Conservation (phyloP, 2,329 filamentous ascomycete species). For the Cryphonectria nitschkei region DNA sequence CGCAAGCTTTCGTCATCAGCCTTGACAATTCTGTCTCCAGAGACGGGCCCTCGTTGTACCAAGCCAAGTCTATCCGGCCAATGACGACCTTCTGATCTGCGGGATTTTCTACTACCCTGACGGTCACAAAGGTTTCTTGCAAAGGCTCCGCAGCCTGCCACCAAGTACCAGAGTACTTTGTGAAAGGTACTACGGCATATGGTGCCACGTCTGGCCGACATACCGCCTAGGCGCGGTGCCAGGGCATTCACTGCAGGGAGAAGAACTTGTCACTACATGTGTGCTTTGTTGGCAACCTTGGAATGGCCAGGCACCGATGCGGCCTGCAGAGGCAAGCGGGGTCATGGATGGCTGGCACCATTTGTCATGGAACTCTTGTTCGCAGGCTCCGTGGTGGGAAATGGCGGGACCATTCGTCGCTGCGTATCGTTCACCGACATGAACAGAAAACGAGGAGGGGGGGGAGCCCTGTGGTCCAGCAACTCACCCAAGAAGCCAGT, state of each 20-base stretch:
- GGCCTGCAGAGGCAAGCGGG: background rate
- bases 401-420: background rate
- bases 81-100: conserved; percentile 20
- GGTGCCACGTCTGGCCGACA: background rate
- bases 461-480: background rate
- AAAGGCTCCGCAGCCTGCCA: background rate
- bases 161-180: background rate
- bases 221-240: background rate
- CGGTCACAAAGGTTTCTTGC: background rate
- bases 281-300: conserved; percentile 3
- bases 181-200: background rate
- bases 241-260: background rate
- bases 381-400: background rate
- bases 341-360: background rate
- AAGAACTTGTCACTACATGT: background rate
- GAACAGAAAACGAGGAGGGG: background rate
- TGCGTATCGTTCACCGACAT: background rate
- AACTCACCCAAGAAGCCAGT: background rate
- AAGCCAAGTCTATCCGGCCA: conserved; percentile 11
- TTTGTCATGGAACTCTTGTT: background rate
- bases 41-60: background rate
- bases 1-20: background rate
- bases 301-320: background rate
- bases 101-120: conserved; percentile 16
- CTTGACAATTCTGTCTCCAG: conserved; percentile 3